Conservation (phyloP, 1,284 basidiomycete species). For the Cryptococcus sp. region DNA sequence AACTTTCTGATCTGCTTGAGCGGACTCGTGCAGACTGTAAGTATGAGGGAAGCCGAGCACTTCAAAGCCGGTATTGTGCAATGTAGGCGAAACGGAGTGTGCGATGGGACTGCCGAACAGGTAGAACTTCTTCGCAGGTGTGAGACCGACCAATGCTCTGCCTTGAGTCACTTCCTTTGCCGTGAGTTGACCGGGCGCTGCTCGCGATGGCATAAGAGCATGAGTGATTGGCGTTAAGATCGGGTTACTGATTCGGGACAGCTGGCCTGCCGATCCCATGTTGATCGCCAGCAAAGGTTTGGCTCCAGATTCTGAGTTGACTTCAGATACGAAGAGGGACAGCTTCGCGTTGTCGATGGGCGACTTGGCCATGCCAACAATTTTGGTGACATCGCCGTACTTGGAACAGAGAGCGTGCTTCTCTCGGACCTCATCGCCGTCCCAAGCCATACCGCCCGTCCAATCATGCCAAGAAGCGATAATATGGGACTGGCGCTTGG, state of each 20-base stretch:
- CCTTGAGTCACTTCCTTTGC: slow-evolving; percentile 82
- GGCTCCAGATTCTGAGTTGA: slow-evolving; percentile 49
- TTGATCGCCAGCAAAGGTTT: slow-evolving; percentile 93
- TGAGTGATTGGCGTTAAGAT: slow-evolving; percentile 91
- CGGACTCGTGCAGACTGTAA: slow-evolving; percentile 78
- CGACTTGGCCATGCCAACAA: slow-evolving; percentile 78
- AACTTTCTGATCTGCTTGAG: slow-evolving; percentile 66
- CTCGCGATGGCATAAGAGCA: slow-evolving; percentile 73
- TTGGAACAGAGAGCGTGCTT: slow-evolving; percentile 67
- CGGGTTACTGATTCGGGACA: slow-evolving; percentile 83
- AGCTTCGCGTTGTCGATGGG: slow-evolving; percentile 80
- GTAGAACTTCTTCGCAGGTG: slow-evolving; percentile 72
- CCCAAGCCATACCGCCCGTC: slow-evolving; percentile 83
- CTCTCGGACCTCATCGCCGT: slow-evolving; percentile 64
- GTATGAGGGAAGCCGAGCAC: slow-evolving; percentile 77
- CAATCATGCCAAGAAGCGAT: slow-evolving; percentile 96
- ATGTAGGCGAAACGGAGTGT: slow-evolving; percentile 85
- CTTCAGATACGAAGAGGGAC: slow-evolving; percentile 66
- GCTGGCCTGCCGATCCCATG: slow-evolving; percentile 85
- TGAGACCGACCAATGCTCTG: slow-evolving; percentile 75
- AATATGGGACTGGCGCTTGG: slow-evolving; percentile 74
- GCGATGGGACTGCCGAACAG: slow-evolving; percentile 87
- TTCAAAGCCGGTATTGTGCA: slow-evolving; percentile 89
- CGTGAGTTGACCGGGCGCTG: slow-evolving; percentile 90
- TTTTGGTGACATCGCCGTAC: slow-evolving; percentile 87